phyloP scores from a whole-genome alignment of 1,284 basidiomycete species.

The Cronartium quercuum region DNA sequence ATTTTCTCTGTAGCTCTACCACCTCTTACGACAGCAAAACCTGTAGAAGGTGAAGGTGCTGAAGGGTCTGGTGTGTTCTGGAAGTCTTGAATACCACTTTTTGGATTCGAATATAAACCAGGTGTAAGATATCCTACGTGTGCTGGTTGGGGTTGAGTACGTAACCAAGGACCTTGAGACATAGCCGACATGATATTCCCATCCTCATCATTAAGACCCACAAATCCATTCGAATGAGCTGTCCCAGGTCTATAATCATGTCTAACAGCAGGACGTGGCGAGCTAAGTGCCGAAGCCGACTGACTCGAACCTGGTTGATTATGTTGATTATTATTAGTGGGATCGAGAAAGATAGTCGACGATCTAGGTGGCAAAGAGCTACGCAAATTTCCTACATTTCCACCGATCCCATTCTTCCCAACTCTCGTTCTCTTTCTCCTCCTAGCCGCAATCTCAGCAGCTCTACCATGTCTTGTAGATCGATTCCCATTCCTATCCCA shows the following conservation, averaged over 20 bases:
- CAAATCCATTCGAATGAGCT: constrained; percentile 2
- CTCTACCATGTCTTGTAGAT: constrained; percentile 12
- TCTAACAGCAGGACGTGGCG: neutral
- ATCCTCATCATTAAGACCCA: constrained; percentile 26
- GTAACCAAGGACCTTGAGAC: constrained; percentile 36
- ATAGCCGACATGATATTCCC: constrained; percentile 37
- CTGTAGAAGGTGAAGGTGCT: constrained; percentile 40
- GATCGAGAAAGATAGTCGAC: neutral
- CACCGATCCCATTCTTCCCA: neutral
- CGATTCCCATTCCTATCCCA: constrained; percentile 20
- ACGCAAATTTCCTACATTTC: neutral
- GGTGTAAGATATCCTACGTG: neutral
- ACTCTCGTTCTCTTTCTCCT: neutral
- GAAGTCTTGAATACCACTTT: too few species aligned
- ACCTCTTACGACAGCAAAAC: constrained; percentile 49
- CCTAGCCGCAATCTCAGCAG: constrained; percentile 18
- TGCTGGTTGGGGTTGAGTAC: neutral
- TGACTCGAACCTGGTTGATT: too few species aligned
- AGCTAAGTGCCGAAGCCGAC: neutral
- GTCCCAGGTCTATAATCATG: too few species aligned
- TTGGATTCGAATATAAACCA: too few species aligned
- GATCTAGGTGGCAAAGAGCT: neutral
- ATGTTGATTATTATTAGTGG: too few species aligned
- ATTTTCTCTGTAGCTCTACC: constrained; percentile 47
- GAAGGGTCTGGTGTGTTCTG: neutral